Percentiles rank a stretch among this genome's conserved stretches.
phyloP scores from a whole-genome alignment of 2,329 filamentous ascomycete species.

The Penicillium sp. region DNA sequence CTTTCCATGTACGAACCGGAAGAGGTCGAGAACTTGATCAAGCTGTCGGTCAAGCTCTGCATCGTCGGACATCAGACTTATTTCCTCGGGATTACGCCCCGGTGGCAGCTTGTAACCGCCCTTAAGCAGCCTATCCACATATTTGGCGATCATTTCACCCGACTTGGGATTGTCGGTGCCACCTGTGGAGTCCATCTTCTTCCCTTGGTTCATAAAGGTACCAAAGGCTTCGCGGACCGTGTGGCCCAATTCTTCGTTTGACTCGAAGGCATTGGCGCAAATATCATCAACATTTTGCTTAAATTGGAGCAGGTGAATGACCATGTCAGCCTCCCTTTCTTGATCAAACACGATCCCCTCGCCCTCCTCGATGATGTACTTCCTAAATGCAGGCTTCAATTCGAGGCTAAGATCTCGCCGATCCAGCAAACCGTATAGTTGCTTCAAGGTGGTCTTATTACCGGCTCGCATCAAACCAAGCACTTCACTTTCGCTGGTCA shows the following conservation, averaged over 20 bases:
- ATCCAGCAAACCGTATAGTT: conserved; percentile 74
- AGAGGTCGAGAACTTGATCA: conserved; percentile 88
- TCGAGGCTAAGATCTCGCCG: conserved; percentile 68
- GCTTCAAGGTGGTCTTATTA: conserved; percentile 67
- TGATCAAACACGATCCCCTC: conserved; percentile 76
- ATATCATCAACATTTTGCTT: conserved; percentile 76
- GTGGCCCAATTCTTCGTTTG: conserved; percentile 73
- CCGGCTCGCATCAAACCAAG: conserved; percentile 69
- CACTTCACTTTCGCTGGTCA: conserved; percentile 66
- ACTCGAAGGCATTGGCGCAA: conserved; percentile 72
- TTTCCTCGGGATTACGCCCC: conserved; percentile 30
- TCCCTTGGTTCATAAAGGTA: conserved; percentile 84
- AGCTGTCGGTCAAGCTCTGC: conserved; percentile 87
- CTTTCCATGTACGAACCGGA: conserved; percentile 95
- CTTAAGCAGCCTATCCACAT: conserved; percentile 84
- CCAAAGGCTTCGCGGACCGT: conserved; percentile 81
- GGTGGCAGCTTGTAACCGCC: conserved; percentile 71
- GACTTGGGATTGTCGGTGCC: conserved; percentile 86
- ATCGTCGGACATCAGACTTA: conserved; percentile 78
- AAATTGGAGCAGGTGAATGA: conserved; percentile 74
- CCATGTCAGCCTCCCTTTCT: conserved; percentile 77
- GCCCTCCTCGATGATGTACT: conserved; percentile 75
- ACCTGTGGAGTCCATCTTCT: conserved; percentile 68
- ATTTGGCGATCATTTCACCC: conserved; percentile 97
- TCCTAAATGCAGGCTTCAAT: conserved; percentile 70